Evolutionary conservation across 495 filamentous ascomycete species (phyloP), one percentile per base, ranked within the genome.

Genomic region (Penicillium lagena): DNA sequence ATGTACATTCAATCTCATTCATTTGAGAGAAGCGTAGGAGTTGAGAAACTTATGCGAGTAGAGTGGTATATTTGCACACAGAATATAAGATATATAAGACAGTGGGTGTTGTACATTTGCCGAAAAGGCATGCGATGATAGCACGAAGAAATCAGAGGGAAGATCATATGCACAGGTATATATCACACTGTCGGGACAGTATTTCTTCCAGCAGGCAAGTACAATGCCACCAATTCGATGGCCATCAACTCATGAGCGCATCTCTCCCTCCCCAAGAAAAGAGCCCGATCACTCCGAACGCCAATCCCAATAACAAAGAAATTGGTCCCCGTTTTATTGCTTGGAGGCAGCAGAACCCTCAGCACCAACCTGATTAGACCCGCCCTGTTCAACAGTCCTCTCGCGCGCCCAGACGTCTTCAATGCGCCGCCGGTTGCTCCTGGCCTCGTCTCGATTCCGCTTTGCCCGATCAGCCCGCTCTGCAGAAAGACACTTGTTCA

Each of bases 401-500:
- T 73, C 70, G 14, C 94, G 87, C 29, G 79, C 81, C 89, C 89
- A 96, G 33, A 78, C 76, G 58, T 74, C 73, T 62, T 83, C 75
- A 47, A 94, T 80, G 52, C 76, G 73, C 42, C 77, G 72, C 44
- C 81, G 76, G 61, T 88, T 87, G 50, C 68, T 69, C 54, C 76
- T 76, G 33, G 89, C 89, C 28, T 65, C 59, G 50, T 85, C 83
- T 40, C 90, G 80, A 65, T 97, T 96, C 57, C 62, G 58, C 54
- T 74, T 80, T 22, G 88, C 90, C 17, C 81, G 81, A 61, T 90
- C 83, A 6, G 80, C 62, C 47, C 93, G 77, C 63, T 95, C 87
- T 7, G 73, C 81, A 36, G 84, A 75, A 17, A 98, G 76, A 63
- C 93, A 98, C 50, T 78, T 71, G 63, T 84, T 90, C 41, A 98